These are phyloP conservation scores for Carallia brachiata DNA, from an alignment of 345 rosid species.

Conservation along the genomic window DNA sequence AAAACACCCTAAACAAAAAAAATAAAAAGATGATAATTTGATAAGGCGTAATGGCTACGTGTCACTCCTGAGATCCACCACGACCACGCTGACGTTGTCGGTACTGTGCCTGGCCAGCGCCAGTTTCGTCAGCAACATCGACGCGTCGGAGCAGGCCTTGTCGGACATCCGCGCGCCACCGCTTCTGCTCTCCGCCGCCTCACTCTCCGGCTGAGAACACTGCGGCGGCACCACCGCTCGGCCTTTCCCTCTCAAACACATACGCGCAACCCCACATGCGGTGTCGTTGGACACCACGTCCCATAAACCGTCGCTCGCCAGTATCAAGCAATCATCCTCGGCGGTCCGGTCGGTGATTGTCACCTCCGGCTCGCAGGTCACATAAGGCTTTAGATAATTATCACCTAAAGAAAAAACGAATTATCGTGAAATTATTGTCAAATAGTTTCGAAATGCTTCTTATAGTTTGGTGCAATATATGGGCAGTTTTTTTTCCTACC, in stretches of 20 bases:
- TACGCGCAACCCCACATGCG: conserved; percentile 30
- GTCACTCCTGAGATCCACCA: conserved; percentile 63
- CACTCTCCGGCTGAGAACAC: not conserved
- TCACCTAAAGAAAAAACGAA: conserved; percentile 27
- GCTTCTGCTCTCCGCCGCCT: conserved; percentile 5
- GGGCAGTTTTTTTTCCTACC: conserved; percentile 10
- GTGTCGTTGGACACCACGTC: conserved; percentile 42
- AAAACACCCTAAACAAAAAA: not conserved
- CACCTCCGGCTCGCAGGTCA: conserved; percentile 42
- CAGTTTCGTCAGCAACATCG: conserved; percentile 63
- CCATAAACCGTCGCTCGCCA: conserved; percentile 55
- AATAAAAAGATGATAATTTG: not conserved
- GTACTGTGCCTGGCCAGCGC: conserved; percentile 72
- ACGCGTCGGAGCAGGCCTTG: conserved; percentile 65
- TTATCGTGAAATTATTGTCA: not conserved
- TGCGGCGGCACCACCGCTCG: not conserved
- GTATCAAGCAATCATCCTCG: conserved; percentile 40
- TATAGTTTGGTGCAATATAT: too few species aligned
- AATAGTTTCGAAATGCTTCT: too few species aligned
- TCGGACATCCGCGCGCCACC: conserved; percentile 33
- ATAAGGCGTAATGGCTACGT: conserved; percentile 24
- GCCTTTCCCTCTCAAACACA: conserved; percentile 31
- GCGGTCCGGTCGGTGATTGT: conserved; percentile 26
- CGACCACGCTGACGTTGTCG: conserved; percentile 87
- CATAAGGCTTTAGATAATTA: conserved; percentile 39